A percentile compares a stretch with the other conserved stretches of the same genome.
phyloP scores from a whole-genome alignment of 495 filamentous ascomycete species.

The Aspergillus incahuasiensis region DNA sequence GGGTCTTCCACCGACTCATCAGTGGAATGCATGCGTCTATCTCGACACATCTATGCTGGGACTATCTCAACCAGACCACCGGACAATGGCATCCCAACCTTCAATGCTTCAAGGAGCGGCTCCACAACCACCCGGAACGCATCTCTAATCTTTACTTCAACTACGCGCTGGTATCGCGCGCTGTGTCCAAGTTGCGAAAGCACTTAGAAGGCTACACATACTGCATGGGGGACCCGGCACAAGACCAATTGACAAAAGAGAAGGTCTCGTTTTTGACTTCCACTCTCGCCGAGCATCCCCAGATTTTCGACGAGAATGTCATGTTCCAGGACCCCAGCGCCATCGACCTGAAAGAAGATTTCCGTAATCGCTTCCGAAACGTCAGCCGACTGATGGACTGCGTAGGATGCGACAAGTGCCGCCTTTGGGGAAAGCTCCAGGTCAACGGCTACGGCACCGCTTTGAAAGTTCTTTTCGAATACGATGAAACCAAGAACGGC shows the following conservation, averaged over 20 bases:
- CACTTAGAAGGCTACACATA: constrained; percentile 83
- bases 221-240: constrained; percentile 76
- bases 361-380: constrained; percentile 94
- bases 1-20: constrained; percentile 91
- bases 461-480: constrained; percentile 93
- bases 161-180: constrained; percentile 88
- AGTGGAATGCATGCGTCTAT: constrained; percentile 98
- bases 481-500: constrained; percentile 71
- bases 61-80: constrained; percentile 92
- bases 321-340: constrained; percentile 74
- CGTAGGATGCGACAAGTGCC: constrained; percentile 97
- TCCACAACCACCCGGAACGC: constrained; percentile 80
- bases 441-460: constrained; percentile 93
- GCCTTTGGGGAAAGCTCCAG: constrained; percentile 97
- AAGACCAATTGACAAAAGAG: constrained; percentile 72
- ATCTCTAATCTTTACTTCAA: constrained; percentile 99
- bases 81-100: constrained; percentile 92
- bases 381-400: constrained; percentile 97
- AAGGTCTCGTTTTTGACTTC: constrained; percentile 70
- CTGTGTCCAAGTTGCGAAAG: constrained; percentile 83
- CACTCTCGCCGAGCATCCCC: constrained; percentile 57
- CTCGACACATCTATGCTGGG: constrained; percentile 91
- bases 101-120: constrained; percentile 77
- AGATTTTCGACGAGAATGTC: constrained; percentile 87
- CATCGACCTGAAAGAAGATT: constrained; percentile 88